These are phyloP conservation scores for Thymus mandschuricus DNA, from an alignment of 257 asterid species.

Conservation along the genomic window DNA sequence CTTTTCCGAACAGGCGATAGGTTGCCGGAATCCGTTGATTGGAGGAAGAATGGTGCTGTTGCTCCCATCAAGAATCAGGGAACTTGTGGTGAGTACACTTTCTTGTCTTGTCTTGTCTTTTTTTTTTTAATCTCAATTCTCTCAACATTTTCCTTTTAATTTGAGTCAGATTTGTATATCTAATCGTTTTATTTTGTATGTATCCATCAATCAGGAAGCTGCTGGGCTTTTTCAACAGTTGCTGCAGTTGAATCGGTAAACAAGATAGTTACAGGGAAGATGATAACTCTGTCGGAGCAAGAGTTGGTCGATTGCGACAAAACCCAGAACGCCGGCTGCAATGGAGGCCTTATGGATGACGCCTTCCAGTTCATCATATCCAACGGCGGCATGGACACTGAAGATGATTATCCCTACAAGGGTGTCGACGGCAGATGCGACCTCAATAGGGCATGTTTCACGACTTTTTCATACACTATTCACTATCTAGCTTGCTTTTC, in stretches of 20 bases:
- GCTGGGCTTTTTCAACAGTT: slow-evolving; percentile 85
- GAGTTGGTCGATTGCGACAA: slow-evolving; percentile 79
- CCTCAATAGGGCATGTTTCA: slow-evolving; percentile 41
- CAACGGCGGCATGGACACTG: slow-evolving; percentile 83
- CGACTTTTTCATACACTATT: too few relatives aligned
- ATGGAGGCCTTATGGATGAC: slow-evolving; percentile 82
- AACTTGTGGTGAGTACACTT: slow-evolving; percentile 50
- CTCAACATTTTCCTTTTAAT: too few relatives aligned
- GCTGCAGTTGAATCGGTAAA: slow-evolving; percentile 74
- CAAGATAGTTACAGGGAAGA: slow-evolving; percentile 62
- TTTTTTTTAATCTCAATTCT: not conserved
- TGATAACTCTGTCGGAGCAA: slow-evolving; percentile 67
- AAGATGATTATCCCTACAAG: slow-evolving; percentile 70
- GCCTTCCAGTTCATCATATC: slow-evolving; percentile 71
- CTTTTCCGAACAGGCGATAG: slow-evolving; percentile 41
- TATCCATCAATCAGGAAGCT: slow-evolving; percentile 49
- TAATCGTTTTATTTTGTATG: not conserved
- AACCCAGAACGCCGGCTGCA: slow-evolving; percentile 59
- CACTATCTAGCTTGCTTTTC: too few relatives aligned
- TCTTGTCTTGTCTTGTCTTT: too few relatives aligned
- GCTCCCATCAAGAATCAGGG: slow-evolving; percentile 73
- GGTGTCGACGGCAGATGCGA: slow-evolving; percentile 69
- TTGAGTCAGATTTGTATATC: too few relatives aligned
- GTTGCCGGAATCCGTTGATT: slow-evolving; percentile 70
- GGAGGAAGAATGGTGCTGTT: slow-evolving; percentile 76